Evolutionary conservation across 2,329 filamentous ascomycete species (phyloP).

Genomic region (Coleophoma eucalyptorum): DNA sequence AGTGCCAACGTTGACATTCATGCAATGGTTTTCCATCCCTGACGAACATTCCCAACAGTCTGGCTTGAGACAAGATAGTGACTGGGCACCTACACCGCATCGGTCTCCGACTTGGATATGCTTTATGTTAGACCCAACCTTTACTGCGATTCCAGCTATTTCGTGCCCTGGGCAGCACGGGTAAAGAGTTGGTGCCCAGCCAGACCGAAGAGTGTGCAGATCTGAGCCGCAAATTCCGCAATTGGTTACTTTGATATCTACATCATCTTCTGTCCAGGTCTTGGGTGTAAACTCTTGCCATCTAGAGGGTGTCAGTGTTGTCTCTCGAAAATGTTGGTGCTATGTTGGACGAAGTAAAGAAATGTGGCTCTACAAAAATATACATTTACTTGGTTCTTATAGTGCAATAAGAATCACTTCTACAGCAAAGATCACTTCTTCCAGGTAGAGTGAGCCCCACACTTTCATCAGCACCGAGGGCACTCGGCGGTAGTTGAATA

Average conservation of each 20-base stretch:
- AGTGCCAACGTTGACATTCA: slow-evolving; percentile 34
- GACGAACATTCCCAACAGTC: slow-evolving; percentile 46
- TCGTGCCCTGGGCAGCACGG: slow-evolving; percentile 46
- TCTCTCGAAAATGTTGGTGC: slow-evolving; percentile 36
- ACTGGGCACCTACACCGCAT: slow-evolving; percentile 49
- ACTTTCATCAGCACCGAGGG: too few relatives aligned
- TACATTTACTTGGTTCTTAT: too few relatives aligned
- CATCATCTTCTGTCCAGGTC: slow-evolving; percentile 43
- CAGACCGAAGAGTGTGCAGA: slow-evolving; percentile 27
- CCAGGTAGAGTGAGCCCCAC: too few relatives aligned
- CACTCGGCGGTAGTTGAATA: too few relatives aligned
- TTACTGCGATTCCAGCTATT: slow-evolving; percentile 42
- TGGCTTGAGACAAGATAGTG: slow-evolving; percentile 35
- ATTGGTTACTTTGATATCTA: slow-evolving; percentile 47
- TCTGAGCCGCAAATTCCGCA: slow-evolving; percentile 44
- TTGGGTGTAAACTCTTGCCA: slow-evolving; percentile 40
- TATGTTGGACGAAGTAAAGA: slow-evolving; percentile 53
- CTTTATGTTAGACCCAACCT: slow-evolving; percentile 37
- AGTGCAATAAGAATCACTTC: too few relatives aligned
- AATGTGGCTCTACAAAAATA: slow-evolving; percentile 34
- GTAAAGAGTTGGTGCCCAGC: slow-evolving; percentile 31
- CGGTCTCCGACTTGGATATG: slow-evolving; percentile 48
- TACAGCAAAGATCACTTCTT: too few relatives aligned
- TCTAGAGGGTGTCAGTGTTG: slow-evolving; percentile 25
- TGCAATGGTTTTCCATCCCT: slow-evolving; percentile 18